Evolutionary conservation across 1,284 basidiomycete species (phyloP), one percentile per base, ranked within the genome.

Genomic region (Rhodotorula sp.): DNA sequence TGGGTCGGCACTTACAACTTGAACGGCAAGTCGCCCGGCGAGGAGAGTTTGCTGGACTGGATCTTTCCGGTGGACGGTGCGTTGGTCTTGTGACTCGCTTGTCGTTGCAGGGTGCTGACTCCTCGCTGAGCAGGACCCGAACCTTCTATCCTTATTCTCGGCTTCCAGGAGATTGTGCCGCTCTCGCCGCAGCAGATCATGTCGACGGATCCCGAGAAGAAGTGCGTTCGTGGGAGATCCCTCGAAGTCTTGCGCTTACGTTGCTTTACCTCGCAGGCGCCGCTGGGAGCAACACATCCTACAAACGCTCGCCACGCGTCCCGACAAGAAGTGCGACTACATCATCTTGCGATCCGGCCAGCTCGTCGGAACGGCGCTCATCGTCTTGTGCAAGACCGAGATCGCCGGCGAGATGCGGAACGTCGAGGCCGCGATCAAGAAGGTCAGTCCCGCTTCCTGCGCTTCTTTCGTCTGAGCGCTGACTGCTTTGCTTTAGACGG

Each of bases 141-240:
- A 57, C 91, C 94, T 13, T 93, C 96, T 79, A 87, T 97, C 68
- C 89, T 95, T 78, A 88, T 88, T n/a, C 82, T 97, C 44, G 92
- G 91, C 1, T 97, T 99, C 78, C 96, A 99, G 81, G 96, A 99
- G 81, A 94, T 99, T 64, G 96, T 99, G 0, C 93, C 93, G 49
- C 85, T 99, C 53, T 97, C 92, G 10, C 92, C 96, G 8, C 92
- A 96, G 78, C 94, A 98, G 80, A 97, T 99, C 62, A 85, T 77
- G 76, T 75, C 96, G 79, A 91, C 95, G 6, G 96, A 99, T 81
- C 93, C 94, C 0, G 93, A 94, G 76, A 95, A 94, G 82, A 87
- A 88, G 92, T 89, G 61, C 22, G 83, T 53, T 27, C 6, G 32
- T 13, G 53, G 20, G 22, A 39, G 15, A 7, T 32, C 9, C 7